A percentile compares a stretch with the other conserved stretches of the same genome.
Conservation (phyloP, 2,329 filamentous ascomycete genomes). For the Claviceps spartinae region DNA sequence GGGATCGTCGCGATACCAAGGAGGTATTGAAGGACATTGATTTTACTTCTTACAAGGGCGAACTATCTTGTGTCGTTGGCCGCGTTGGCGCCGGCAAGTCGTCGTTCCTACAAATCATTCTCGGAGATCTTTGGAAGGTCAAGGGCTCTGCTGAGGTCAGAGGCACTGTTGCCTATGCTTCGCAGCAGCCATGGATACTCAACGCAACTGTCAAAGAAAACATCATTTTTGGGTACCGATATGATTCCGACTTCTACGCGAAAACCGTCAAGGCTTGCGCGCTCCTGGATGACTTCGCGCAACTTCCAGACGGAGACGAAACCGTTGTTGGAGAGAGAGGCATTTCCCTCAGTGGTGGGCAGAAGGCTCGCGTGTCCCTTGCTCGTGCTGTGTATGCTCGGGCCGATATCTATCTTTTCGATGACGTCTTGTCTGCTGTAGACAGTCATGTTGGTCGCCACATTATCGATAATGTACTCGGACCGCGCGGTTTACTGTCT, state of each 20-base stretch:
- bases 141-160: constrained; percentile 72
- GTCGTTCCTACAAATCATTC: constrained; percentile 73
- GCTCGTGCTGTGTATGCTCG: constrained; percentile 91
- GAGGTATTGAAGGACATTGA: constrained; percentile 69
- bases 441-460: constrained; percentile 94
- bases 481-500: constrained; percentile 64
- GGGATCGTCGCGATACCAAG: constrained; percentile 70
- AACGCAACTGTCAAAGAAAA: constrained; percentile 96
- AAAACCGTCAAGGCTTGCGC: constrained; percentile 86
- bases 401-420: constrained; percentile 89
- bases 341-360: constrained; percentile 88
- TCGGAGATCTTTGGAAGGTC: constrained; percentile 86
- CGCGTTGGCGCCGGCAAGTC: constrained; percentile 94
- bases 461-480: constrained; percentile 87
- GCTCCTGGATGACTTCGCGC: constrained; percentile 76
- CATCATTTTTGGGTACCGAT: constrained; percentile 89
- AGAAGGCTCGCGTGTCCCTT: constrained; percentile 85
- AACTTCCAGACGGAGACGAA: constrained; percentile 87
- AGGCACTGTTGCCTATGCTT: constrained; percentile 78
- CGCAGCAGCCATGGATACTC: constrained; percentile 91
- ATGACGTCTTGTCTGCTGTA: constrained; percentile 92
- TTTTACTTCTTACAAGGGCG: constrained; percentile 81
- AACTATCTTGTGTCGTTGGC: constrained; percentile 84
- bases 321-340: constrained; percentile 94
- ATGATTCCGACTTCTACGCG: constrained; percentile 88